phyloP scores from a whole-genome alignment of 768 basidiomycete genomes.

The Lactarius pseudohatsudake region DNA sequence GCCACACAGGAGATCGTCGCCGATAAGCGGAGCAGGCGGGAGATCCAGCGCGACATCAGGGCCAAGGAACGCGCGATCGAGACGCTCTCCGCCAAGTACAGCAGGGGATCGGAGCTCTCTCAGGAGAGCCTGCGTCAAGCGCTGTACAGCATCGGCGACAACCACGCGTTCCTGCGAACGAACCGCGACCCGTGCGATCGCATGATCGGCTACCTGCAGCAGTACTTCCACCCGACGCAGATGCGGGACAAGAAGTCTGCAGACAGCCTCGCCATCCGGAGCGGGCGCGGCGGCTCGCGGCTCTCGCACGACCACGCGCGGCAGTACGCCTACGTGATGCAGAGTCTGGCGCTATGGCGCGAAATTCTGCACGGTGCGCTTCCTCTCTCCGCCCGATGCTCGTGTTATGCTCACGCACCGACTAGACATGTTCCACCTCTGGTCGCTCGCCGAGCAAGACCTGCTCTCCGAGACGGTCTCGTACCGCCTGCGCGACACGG shows the following conservation, averaged over 20 bases:
- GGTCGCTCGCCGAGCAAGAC: conserved; percentile 80
- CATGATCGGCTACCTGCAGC: conserved; percentile 75
- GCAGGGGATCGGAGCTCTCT: conserved; percentile 49
- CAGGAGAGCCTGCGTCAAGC: conserved; percentile 75
- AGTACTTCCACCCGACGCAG: conserved; percentile 74
- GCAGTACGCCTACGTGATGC: conserved; percentile 83
- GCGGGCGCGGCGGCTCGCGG: conserved; percentile 76
- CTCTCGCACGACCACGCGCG: conserved; percentile 82
- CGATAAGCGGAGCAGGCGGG: conserved; percentile 65
- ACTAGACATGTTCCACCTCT: conserved; percentile 84
- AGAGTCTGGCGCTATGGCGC: conserved; percentile 84
- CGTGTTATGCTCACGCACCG: background rate
- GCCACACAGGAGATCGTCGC: conserved; percentile 84
- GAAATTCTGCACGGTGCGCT: conserved; percentile 76
- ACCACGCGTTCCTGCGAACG: conserved; percentile 81
- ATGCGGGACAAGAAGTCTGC: conserved; percentile 55
- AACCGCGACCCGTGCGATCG: conserved; percentile 88
- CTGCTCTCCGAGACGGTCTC: conserved; percentile 70
- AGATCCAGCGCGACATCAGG: conserved; percentile 84
- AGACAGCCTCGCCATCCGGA: conserved; percentile 71
- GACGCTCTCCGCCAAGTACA: conserved; percentile 62
- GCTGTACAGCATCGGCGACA: conserved; percentile 86
- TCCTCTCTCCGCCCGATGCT: background rate
- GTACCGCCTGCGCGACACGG: conserved; percentile 84
- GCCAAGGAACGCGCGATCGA: conserved; percentile 85